Evolutionary conservation across 2,329 filamentous ascomycete genomes (phyloP), one percentile per base, ranked within the genome.

Genomic region (Claviceps sorghi): DNA sequence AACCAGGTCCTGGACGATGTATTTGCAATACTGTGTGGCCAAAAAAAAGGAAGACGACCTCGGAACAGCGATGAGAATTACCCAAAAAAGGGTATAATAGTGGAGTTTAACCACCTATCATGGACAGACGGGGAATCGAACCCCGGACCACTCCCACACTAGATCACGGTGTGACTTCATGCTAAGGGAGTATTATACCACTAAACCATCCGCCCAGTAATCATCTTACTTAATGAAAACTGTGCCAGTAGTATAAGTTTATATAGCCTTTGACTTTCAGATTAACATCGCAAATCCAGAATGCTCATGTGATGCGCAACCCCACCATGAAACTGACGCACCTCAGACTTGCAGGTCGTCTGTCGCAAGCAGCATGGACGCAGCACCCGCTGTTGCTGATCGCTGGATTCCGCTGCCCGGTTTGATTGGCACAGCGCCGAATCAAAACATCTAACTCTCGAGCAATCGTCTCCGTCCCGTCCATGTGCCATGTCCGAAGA

Each of bases 401-500:
- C 50, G 41, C 50, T 19, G 53, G 50, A 26, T 42, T 19, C 45
- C 15, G 41, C 29, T 38, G 53, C 49, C 49, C 38, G 41, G 38
- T 48, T 44, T 30, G 22, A 48, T 49, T 44, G 48, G 41, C 15
- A 50, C 29, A n/a, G 34, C 34, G 17, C 41, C 32, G 46, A 22
- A 10, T 42, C 15, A 19, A 10, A 22, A 36, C 9, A 50, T 34
- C 48, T 4, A 38, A 21, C 9, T 50, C n/a, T 38, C 10, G 43
- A 46, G 26, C 21, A 34, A 29, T 26, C 26, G 51, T 41, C 47
- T 11, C 42, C 0, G 45, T 29, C 45, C 15, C 43, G 22, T 45
- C 46, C 49, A 32, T 38, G 51, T 50, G 49, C 53, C 59, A 68
- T 69, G 67, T 69, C 67, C 50, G 67, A 69, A 53, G 67, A 69